Evolutionary conservation across 116 monocot species (phyloP).

Genomic region (Phalaenopsis hybrid): DNA sequence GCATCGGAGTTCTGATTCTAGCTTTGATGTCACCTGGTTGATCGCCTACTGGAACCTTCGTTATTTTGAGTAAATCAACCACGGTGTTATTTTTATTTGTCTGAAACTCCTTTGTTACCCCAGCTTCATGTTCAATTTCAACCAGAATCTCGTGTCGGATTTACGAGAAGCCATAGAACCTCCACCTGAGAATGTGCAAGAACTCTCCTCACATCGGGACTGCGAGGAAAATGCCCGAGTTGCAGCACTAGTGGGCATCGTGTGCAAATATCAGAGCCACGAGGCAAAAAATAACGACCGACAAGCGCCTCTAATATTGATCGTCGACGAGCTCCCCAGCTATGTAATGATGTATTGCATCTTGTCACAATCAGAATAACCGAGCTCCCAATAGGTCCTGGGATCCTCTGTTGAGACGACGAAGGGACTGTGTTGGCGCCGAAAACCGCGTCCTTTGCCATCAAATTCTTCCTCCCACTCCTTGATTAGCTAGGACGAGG

Average conservation of each 20-base stretch:
- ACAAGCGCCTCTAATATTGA: not conserved
- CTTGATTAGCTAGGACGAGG: not conserved
- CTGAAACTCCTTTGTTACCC: constrained; percentile 42
- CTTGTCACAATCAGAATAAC: too few species aligned
- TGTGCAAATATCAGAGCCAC: too few species aligned
- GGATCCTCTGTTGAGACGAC: constrained; percentile 12
- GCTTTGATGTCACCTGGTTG: constrained; percentile 78
- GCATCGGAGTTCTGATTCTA: constrained; percentile 79
- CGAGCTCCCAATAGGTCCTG: constrained; percentile 24
- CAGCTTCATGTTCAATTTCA: constrained; percentile 41
- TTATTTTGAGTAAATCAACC: constrained; percentile 80
- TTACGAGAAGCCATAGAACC: constrained; percentile 48
- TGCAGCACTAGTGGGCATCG: too few species aligned
- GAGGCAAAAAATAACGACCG: too few species aligned
- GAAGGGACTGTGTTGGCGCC: constrained; percentile 5
- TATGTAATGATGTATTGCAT: constrained; percentile 63
- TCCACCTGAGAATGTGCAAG: not conserved
- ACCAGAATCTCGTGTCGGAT: constrained; percentile 68
- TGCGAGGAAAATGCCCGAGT: too few species aligned
- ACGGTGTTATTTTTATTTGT: constrained; percentile 74
- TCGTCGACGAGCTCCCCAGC: constrained; percentile 48
- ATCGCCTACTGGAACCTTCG: constrained; percentile 80
- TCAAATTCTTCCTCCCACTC: constrained; percentile 2
- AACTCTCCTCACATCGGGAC: too few species aligned
- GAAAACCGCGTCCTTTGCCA: constrained; percentile 26